Conservation (phyloP, 306 rosid genomes). For the Malus asiatica region DNA sequence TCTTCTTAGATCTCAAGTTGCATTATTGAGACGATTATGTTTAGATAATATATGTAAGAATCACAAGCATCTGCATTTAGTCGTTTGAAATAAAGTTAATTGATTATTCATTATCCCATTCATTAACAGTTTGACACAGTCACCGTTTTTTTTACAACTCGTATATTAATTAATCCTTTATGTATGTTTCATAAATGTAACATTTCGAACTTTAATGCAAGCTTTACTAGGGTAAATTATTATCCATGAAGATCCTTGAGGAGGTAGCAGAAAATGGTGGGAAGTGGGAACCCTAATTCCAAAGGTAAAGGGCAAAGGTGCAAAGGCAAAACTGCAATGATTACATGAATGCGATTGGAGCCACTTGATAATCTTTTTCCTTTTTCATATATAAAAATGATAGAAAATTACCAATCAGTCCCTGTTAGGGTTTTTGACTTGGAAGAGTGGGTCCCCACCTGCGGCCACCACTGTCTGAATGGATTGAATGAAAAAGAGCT, state of each 20-base stretch:
- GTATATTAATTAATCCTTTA: no score
- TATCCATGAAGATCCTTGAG: not conserved
- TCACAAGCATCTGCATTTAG: not conserved
- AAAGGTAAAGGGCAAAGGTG: constrained; percentile 3
- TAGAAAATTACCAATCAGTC: constrained; percentile 9
- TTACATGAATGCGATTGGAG: constrained; percentile 58
- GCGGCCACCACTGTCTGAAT: constrained; percentile 54
- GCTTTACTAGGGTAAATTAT: not conserved
- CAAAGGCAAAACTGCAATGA: constrained; percentile 43
- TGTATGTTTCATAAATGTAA: not conserved
- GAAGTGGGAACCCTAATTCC: not conserved
- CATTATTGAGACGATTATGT: no score
- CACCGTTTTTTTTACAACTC: no score
- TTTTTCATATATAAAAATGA: no score
- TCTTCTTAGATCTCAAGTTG: no score
- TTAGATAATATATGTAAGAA: not conserved
- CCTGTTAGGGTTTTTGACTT: constrained; percentile 39
- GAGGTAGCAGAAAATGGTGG: not conserved
- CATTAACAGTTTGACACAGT: not conserved
- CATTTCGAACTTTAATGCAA: not conserved
- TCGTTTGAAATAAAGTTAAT: not conserved
- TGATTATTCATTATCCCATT: not conserved
- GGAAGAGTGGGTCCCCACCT: constrained; percentile 52
- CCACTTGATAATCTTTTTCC: constrained; percentile 47
- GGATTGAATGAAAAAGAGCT: constrained; percentile 72